Percentiles rank a stretch among this genome's conserved stretches.
Conservation (phyloP, 345 rosid genomes). For the Diplotaxis tenuifolia region DNA sequence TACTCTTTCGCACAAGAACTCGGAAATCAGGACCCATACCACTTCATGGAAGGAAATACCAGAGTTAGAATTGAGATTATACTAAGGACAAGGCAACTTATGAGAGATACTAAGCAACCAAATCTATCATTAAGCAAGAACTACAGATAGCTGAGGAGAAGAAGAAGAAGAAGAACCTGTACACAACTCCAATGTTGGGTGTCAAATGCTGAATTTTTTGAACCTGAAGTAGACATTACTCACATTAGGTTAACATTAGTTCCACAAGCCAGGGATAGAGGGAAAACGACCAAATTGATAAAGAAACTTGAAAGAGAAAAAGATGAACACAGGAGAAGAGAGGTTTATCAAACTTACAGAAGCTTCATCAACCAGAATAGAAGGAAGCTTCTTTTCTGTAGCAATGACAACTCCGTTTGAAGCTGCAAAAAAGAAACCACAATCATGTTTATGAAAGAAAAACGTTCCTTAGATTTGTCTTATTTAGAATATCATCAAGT, state of each 20-base stretch:
- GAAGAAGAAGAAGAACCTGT: constrained; percentile 60
- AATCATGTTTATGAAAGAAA: not conserved
- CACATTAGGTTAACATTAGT: not conserved
- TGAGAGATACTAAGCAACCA: not conserved
- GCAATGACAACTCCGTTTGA: constrained; percentile 96
- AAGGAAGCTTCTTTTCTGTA: constrained; percentile 87
- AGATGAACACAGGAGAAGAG: not conserved
- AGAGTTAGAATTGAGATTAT: not conserved
- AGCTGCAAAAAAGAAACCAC: constrained; percentile 47
- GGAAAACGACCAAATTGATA: not conserved
- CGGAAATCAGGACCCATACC: too few relatives aligned
- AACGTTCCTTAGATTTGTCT: not conserved
- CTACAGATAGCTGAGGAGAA: constrained; percentile 10
- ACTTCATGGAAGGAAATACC: too few relatives aligned
- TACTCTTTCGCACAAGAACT: too few relatives aligned
- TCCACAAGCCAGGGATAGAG: not conserved
- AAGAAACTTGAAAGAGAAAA: not conserved
- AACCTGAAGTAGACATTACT: constrained; percentile 63
- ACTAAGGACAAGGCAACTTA: not conserved
- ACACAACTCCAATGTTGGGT: constrained; percentile 92
- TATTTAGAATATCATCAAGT: not conserved
- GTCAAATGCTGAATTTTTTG: constrained; percentile 88
- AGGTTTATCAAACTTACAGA: constrained; percentile 58
- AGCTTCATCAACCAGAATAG: constrained; percentile 87
- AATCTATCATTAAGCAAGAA: not conserved